Evolutionary conservation across 2,329 filamentous ascomycete species (phyloP).

Genomic region (Helotiales sp.): DNA sequence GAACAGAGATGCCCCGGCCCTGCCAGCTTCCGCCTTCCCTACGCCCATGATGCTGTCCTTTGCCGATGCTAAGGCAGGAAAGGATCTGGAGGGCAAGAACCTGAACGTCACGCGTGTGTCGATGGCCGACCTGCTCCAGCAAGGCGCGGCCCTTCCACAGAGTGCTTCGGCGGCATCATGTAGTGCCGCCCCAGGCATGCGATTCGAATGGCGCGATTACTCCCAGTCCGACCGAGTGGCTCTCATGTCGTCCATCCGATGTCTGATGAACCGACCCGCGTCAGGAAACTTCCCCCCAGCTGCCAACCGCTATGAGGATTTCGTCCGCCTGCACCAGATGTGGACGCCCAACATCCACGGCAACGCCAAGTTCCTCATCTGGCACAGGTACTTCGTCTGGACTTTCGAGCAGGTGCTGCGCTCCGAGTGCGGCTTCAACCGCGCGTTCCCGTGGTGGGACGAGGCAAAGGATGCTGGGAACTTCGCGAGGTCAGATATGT

Average conservation of each 20-base stretch:
- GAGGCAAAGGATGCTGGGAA: conserved; percentile 22
- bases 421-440: conserved; percentile 21
- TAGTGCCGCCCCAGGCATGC: conserved; percentile 16
- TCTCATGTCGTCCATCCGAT: conserved; percentile 20
- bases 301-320: conserved; percentile 24
- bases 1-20: not conserved
- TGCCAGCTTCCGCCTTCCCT: conserved; percentile 1
- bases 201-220: conserved; percentile 27
- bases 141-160: not conserved
- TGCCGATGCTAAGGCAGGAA: conserved; percentile 10
- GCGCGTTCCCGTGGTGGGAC: conserved; percentile 24
- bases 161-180: conserved; percentile 20
- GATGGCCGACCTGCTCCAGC: conserved; percentile 3
- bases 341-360: conserved; percentile 22
- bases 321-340: conserved; percentile 23
- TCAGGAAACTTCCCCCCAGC: conserved; percentile 24
- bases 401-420: conserved; percentile 23
- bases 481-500: conserved; percentile 20
- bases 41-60: not conserved
- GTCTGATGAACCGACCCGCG: conserved; percentile 16
- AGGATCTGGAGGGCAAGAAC: conserved; percentile 12
- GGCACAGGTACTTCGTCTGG: conserved; percentile 26
- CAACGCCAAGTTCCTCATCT: conserved; percentile 25
- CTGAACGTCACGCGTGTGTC: conserved; percentile 6
- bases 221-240: conserved; percentile 13